Evolutionary conservation across 1,139 yeast genomes (phyloP), one percentile per base, ranked within the genome.

Genomic region (Groenewaldozyma auringiensis): DNA sequence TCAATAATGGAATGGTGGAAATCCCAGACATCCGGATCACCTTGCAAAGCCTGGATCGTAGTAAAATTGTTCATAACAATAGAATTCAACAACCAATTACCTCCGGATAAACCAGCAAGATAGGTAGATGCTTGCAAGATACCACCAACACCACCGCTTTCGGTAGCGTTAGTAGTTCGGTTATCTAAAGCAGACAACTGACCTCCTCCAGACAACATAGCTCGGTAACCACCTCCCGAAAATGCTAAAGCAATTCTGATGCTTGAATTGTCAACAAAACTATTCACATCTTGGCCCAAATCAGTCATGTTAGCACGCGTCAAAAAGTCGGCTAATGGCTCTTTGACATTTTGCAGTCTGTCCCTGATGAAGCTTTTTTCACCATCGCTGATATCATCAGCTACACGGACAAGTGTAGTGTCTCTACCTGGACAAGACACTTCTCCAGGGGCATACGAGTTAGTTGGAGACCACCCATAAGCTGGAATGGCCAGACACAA

Each of bases 211-310:
- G 72, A 67, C 37, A 87, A 67, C 95, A 87, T 85, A 43, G 96
- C 95, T 49, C 96, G 75, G 65, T 85, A 87, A 2, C 96, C 94
- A 57, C 96, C 96, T 36, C 96, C 96, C 3, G 92, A 79, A 59
- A 85, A 83, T 2, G 95, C 88, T 18, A 87, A 60, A 2, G 83
- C 96, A 45, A 86, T 71, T 43, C 68, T 72, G 46, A 76, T 70
- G 21, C 68, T 66, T 27, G 74, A 66, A 63, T 68, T 56, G 47
- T 66, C 60, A 47, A 83, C 59, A 55, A 78, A 80, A 2, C 60
- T 55, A 17, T 65, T 67, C 2, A 78, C 74, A 20, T 21, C 16
- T 13, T 35, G 25, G 54, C 79, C 76, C 54, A 85, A 81, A 56
- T 77, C 81, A 3, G 76, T 66, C 56, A 83, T 58, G 46, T 80